These are phyloP conservation scores for Aspergillus tamarii DNA, from an alignment of 2,329 filamentous ascomycete genomes.

Conservation along the genomic window DNA sequence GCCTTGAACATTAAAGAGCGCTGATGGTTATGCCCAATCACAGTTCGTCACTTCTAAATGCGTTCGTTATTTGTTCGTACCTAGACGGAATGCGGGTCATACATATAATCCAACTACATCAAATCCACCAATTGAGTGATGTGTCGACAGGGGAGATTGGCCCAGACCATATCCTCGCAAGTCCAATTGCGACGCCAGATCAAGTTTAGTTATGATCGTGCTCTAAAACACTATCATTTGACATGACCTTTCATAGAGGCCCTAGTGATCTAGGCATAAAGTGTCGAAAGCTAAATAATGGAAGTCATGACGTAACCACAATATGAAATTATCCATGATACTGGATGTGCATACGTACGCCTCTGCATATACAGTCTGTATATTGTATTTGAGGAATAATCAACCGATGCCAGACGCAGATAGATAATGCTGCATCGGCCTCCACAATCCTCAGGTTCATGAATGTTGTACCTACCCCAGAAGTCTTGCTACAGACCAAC, in stretches of 20 bases:
- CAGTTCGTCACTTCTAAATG: too few relatives aligned
- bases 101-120: neutral
- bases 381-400: neutral
- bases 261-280: neutral
- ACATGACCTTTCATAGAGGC: neutral
- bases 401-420: neutral
- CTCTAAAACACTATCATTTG: neutral
- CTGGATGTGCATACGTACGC: neutral
- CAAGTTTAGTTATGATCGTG: neutral
- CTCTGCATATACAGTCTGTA: too few relatives aligned
- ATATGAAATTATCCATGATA: neutral
- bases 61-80: neutral
- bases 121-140: neutral
- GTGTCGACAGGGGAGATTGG: neutral
- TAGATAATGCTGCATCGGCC: neutral
- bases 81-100: neutral
- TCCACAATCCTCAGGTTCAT: neutral
- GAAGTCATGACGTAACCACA: neutral
- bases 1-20: neutral
- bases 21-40: neutral
- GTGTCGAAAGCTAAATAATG: neutral
- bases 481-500: neutral
- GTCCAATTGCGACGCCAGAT: neutral
- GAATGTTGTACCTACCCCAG: neutral
- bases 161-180: neutral